Conservation (phyloP, 2,329 filamentous ascomycete species). For the Claviceps sp. region DNA sequence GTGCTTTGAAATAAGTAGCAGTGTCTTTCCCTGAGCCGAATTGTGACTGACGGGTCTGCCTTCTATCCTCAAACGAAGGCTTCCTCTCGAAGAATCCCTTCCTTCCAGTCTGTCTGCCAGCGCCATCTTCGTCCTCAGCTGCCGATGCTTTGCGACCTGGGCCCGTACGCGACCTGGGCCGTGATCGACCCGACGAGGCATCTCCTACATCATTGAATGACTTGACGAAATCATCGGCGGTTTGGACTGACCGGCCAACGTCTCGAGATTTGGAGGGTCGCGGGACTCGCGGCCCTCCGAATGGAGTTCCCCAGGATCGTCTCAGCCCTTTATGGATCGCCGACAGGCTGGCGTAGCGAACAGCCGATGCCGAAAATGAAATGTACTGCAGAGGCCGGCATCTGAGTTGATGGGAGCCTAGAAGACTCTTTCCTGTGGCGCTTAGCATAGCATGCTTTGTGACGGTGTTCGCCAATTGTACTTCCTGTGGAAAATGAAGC, state of each 20-base stretch:
- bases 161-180: conserved; percentile 38
- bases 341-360: conserved; percentile 34
- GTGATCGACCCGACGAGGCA: conserved; percentile 17
- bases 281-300: conserved; percentile 8
- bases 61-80: conserved; percentile 38
- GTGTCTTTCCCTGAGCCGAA: conserved; percentile 24
- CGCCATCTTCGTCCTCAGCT: conserved; percentile 18
- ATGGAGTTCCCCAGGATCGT: conserved; percentile 25
- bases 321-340: conserved; percentile 58
- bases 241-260: conserved; percentile 4
- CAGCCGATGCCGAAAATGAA: not conserved
- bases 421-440: conserved; percentile 12
- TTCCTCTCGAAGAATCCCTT: conserved; percentile 39
- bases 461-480: conserved; percentile 1
- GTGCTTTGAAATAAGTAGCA: conserved; percentile 12
- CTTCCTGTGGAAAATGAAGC: not conserved
- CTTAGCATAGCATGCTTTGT: conserved; percentile 17
- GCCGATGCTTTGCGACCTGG: conserved; percentile 28
- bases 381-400: not conserved
- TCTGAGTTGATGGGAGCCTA: conserved; percentile 11
- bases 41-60: conserved; percentile 41
- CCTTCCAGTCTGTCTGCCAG: conserved; percentile 29
- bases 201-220: conserved; percentile 18
- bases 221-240: conserved; percentile 4
- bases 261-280: conserved; percentile 7